Base-by-base conservation (phyloP, 495 filamentous ascomycete species). In the Aspergillus asperescens region DNA sequence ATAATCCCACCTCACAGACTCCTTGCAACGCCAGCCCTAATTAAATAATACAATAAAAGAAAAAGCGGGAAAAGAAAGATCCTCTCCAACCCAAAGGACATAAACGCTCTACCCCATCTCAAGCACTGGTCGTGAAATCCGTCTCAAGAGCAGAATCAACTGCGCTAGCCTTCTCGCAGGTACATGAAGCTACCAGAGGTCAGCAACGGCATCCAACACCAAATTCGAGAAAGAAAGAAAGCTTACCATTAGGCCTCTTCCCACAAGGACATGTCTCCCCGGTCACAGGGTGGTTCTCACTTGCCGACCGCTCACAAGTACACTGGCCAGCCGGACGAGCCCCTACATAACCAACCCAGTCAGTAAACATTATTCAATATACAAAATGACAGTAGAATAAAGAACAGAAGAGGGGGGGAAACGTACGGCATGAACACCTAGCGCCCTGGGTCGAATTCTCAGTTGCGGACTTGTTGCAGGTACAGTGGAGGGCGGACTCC, bases 401-500 rank as follows among this genome's bases (percentile, higher is more conserved):
- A 40, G 2, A 29, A 50, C 5, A 18, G 18, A 16, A 61, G 19
- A 54, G 62, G 68, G 27, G 24, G 31, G 3, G 16, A 15, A 20
- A 78, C 79, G 56, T 77, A 83, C 88, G 79, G 73, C 90, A 96
- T 20, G 87, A 90, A 78, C 90, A 96, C 47, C 89, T 76, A 20
- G 89, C 76, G n/a, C 88, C 89, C 4, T 71, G 66, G 23, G 85
- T 52, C 4, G 66, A 62, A 75, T 96, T 96, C 79, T 97, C 92
- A 4, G 77, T 67, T 3, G 77, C 56, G 7, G 90, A 81, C 66
- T 87, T 89, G 65, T 82, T 83, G 75, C 92, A 97, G 49, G 74
- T 83, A 78, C 92, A 97, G 64, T 88, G 77, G 50, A 95, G 81
- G 37, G 92, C 92, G 7, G 81, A 80, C 62, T 91, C 79, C 73